A percentile compares a stretch with the other conserved stretches of the same genome.
phyloP scores from a whole-genome alignment of 2,329 filamentous ascomycete genomes.

The Microascus cirrosus region DNA sequence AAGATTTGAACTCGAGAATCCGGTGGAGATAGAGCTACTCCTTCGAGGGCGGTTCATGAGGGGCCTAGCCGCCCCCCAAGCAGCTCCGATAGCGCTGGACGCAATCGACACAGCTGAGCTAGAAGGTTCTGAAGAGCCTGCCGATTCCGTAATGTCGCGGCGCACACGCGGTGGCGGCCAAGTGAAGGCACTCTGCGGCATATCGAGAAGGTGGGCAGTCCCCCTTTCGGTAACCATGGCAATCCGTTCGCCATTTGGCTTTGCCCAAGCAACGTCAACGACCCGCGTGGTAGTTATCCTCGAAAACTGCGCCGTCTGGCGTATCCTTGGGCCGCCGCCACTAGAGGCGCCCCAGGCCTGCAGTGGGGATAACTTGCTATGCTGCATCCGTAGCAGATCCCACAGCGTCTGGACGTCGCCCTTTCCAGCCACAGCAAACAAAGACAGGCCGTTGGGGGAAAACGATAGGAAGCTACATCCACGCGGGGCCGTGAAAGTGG shows the following conservation, averaged over 20 bases:
- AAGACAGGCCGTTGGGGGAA: conserved; percentile 58
- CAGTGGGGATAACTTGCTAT: conserved; percentile 49
- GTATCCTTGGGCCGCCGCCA: conserved; percentile 48
- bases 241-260: conserved; percentile 67
- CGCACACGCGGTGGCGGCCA: conserved; percentile 68
- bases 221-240: conserved; percentile 89
- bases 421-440: conserved; percentile 73
- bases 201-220: conserved; percentile 87
- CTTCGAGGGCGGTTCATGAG: conserved; percentile 44
- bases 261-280: conserved; percentile 80
- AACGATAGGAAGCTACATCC: conserved; percentile 77
- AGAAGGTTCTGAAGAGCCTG: conserved; percentile 33
- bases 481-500: conserved; percentile 59
- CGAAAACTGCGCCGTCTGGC: conserved; percentile 79
- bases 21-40: conserved; percentile 26
- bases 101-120: conserved; percentile 55
- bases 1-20: conserved; percentile 7
- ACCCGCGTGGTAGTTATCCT: conserved; percentile 87
- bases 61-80: conserved; percentile 56
- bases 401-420: conserved; percentile 76
- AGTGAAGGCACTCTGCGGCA: conserved; percentile 70
- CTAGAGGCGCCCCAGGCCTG: conserved; percentile 31
- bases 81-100: conserved; percentile 58
- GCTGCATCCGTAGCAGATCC: conserved; percentile 60
- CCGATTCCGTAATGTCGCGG: conserved; percentile 28